Conservation (phyloP, 345 rosid species). For the Sisymbrium altissimum region DNA sequence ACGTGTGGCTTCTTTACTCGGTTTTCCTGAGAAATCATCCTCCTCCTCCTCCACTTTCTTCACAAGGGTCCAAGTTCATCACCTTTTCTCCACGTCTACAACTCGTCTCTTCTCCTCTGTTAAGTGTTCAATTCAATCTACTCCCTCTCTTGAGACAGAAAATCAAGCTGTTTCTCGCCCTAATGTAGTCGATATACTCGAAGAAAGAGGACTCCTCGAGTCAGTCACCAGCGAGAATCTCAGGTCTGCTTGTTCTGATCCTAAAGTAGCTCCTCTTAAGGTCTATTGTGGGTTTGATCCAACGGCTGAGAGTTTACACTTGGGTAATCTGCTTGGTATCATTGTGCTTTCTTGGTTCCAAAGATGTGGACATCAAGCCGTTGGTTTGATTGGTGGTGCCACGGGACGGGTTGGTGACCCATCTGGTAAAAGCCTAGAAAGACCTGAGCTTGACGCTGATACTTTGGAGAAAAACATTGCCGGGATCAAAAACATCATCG, state of each 20-base stretch:
- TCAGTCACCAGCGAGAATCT: conserved; percentile 73
- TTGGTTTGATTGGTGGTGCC: conserved; percentile 92
- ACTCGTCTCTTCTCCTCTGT: conserved; percentile 37
- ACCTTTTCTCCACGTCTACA: conserved; percentile 17
- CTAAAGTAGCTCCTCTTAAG: conserved; percentile 40
- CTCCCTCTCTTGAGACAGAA: conserved; percentile 36
- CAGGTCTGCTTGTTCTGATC: conserved; percentile 55
- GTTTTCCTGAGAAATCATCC: conserved; percentile 9
- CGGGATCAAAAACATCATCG: conserved; percentile 50
- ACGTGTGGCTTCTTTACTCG: conserved; percentile 22
- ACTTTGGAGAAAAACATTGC: conserved; percentile 55
- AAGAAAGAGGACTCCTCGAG: conserved; percentile 81
- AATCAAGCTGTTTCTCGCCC: conserved; percentile 29
- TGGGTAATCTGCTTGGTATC: conserved; percentile 87
- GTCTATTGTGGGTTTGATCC: conserved; percentile 98
- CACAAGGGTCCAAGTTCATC: conserved; percentile 19
- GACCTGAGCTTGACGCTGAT: conserved; percentile 70
- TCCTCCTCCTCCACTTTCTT: conserved; percentile 26
- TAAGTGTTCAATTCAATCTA: conserved; percentile 35
- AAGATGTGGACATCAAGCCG: conserved; percentile 81
- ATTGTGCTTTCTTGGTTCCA: conserved; percentile 96
- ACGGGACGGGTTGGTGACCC: conserved; percentile 94
- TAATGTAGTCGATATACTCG: conserved; percentile 67
- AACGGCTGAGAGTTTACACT: conserved; percentile 86
- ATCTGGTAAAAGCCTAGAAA: conserved; percentile 85